Percentiles rank a stretch among this genome's conserved stretches.
phyloP scores from a whole-genome alignment of 129 eudicot genomes.

The Chrysanthemum lavandulifolium region DNA sequence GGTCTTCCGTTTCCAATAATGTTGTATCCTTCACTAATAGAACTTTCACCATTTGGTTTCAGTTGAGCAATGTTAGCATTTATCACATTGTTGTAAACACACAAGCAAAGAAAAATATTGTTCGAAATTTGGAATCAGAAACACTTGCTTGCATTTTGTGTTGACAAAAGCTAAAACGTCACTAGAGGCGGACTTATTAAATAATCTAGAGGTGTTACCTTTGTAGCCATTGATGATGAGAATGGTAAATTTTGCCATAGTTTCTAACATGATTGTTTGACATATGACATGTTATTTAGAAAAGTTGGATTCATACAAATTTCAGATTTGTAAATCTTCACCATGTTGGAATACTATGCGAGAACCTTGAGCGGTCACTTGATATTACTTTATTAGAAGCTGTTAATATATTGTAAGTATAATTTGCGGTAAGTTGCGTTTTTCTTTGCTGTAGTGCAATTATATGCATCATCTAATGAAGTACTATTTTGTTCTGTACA shows the following conservation, averaged over 20 bases:
- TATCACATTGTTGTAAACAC: constrained; percentile 27
- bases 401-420: too few species aligned
- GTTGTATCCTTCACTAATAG: background rate
- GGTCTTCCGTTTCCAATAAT: background rate
- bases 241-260: constrained; percentile 43
- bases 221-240: background rate
- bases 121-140: constrained; percentile 18
- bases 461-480: too few species aligned
- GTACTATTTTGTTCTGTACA: too few species aligned
- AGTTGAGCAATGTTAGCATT: too few species aligned
- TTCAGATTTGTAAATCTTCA: constrained; percentile 83
- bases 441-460: too few species aligned
- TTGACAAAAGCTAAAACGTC: constrained; percentile 54
- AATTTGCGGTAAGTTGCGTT: too few species aligned
- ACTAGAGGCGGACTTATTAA: constrained; percentile 46
- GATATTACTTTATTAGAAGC: too few species aligned
- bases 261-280: constrained; percentile 15
- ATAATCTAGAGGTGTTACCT: too few species aligned
- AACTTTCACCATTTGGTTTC: constrained; percentile 13
- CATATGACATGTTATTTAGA: background rate
- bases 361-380: constrained; percentile 46
- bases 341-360: constrained; percentile 92
- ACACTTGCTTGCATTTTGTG: constrained; percentile 25
- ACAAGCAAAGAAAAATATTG: constrained; percentile 22
- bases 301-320: constrained; percentile 43